These are phyloP conservation scores for Adansonia rubrostipa DNA, from an alignment of 441 rosid genomes.

Conservation along the genomic window DNA sequence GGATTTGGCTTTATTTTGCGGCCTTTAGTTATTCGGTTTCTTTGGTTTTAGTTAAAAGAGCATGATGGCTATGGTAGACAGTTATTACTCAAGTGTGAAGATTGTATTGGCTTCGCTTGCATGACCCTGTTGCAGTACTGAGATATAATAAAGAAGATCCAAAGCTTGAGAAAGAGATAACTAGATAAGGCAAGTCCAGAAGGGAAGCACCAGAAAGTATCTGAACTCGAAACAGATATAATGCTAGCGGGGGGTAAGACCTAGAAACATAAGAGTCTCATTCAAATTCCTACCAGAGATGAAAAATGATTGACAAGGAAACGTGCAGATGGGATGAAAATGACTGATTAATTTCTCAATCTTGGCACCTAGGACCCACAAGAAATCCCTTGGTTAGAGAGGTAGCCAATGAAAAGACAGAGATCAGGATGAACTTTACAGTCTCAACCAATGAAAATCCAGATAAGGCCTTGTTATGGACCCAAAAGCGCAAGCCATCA, in stretches of 20 bases:
- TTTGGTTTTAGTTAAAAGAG: neutral
- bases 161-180: neutral
- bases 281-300: neutral
- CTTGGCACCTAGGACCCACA: slow-evolving; percentile 33
- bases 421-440: slow-evolving; percentile 50
- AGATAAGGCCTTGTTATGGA: slow-evolving; percentile 68
- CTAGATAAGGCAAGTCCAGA: neutral
- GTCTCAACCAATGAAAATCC: slow-evolving; percentile 52
- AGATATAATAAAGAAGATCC: neutral
- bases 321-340: slow-evolving; percentile 15
- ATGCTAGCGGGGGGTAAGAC: neutral
- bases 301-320: neutral
- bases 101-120: neutral
- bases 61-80: neutral
- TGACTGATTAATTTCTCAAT: slow-evolving; percentile 29
- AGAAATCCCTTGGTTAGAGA: slow-evolving; percentile 65
- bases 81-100: neutral
- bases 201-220: neutral
- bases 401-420: slow-evolving; percentile 54
- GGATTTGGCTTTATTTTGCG: too few species aligned
- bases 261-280: slow-evolving; percentile 22
- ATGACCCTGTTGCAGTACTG: neutral
- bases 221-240: neutral
- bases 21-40: neutral
- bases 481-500: slow-evolving; percentile 6